Evolutionary conservation across 495 filamentous ascomycete genomes (phyloP), one percentile per base, ranked within the genome.

Genomic region (Eremomyces bilateralis): DNA sequence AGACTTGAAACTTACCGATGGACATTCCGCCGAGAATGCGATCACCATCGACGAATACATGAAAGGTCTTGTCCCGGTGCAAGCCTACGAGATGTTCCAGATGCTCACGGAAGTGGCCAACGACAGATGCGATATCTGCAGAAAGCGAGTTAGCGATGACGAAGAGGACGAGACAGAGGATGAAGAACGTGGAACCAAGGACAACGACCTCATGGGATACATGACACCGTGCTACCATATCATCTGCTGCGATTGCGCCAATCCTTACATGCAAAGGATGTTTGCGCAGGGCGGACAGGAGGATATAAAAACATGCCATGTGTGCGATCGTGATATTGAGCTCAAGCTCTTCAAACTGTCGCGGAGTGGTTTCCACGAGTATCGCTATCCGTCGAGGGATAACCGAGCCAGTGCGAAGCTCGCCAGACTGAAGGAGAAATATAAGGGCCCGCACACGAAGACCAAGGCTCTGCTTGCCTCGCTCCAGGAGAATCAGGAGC

Each of bases 401-500:
- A 44, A 54, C 49, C 65, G 58, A 33, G 54, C 52, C 37, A 64
- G 53, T 31, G 61, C 59, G 0, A 65, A 61, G 38, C 63, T 73
- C 27, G 58, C 57, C 29, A 73, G 76, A 46, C 60, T 64, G 12
- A 55, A 77, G 19, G 69, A 69, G 2, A 61, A 65, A 15, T 97
- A 97, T 51, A 64, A 63, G 29, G 80, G 82, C 0, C 84, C 84
- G 0, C 80, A 88, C 42, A 90, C 82, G 18, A 97, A 97, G 52
- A 91, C 85, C 0, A 68, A 64, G 29, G 80, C 77, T 1, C 64
- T 97, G 3, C 36, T 94, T 3, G 50, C 71, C 17, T 67, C 73
- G 18, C 61, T 97, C 2, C 52, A 70, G 4, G 52, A 55, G 36
- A 62, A 68, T 29, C 60, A 67, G 33, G 59, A 58, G 24, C 64